Evolutionary conservation across 208 protist species (phyloP).

Genomic region (Angomonas desouzai): DNA sequence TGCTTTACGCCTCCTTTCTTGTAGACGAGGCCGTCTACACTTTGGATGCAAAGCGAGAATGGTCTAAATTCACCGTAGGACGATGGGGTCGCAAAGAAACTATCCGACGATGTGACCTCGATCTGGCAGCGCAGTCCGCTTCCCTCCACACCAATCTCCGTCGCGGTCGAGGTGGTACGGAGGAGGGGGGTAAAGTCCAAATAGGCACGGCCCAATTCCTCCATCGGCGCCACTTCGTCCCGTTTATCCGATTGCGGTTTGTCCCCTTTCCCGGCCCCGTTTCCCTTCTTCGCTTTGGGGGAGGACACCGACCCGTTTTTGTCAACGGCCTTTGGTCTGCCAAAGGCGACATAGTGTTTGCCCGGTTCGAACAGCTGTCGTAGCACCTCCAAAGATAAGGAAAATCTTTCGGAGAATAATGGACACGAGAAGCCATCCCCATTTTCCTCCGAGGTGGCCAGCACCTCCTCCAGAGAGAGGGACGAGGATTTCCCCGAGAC

Average conservation of each 20-base stretch:
- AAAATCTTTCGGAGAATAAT: not conserved
- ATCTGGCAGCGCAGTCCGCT: conserved; percentile 12
- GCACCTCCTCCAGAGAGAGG: not conserved
- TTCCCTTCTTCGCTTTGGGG: conserved; percentile 5
- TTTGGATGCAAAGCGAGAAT: conserved; percentile 11
- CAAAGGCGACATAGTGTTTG: not conserved
- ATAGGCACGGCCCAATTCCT: not conserved
- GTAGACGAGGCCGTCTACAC: not conserved
- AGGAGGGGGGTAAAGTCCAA: conserved; percentile 1
- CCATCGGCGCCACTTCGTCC: not conserved
- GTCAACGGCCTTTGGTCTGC: not conserved
- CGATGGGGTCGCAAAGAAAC: conserved; percentile 17
- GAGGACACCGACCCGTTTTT: not conserved
- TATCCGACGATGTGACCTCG: conserved; percentile 17
- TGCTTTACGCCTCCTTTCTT: not conserved
- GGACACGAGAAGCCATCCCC: not conserved
- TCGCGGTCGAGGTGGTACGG: not conserved
- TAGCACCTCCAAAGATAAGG: not conserved
- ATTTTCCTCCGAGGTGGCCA: not conserved
- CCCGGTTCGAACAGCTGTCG: not conserved
- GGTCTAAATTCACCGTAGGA: conserved; percentile 23
- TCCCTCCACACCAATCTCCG: not conserved
- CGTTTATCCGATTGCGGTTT: not conserved
- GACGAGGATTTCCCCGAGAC: not conserved
- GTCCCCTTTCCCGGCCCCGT: not conserved